Conservation (phyloP, 768 basidiomycete genomes). For the Dendrothele bispora region DNA sequence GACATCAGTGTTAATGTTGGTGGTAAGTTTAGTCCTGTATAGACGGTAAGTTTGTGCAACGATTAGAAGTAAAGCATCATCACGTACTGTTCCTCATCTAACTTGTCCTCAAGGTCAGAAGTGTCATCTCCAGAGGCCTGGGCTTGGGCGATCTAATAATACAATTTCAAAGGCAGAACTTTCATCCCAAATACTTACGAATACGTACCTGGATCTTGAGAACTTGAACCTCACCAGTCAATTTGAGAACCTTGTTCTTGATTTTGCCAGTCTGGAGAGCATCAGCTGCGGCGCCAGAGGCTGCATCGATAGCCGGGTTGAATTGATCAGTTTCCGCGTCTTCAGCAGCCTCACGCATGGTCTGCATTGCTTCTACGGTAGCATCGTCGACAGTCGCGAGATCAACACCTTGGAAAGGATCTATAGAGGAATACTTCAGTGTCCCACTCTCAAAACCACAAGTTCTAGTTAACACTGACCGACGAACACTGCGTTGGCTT, state of each 20-base stretch:
- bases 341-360: constrained; percentile 38
- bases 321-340: constrained; percentile 35
- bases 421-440: constrained; percentile 1
- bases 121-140: constrained; percentile 30
- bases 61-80: background rate
- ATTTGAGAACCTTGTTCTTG: constrained; percentile 47
- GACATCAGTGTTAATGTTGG: constrained; percentile 34
- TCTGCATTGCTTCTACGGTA: constrained; percentile 18
- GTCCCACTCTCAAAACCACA: background rate
- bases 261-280: constrained; percentile 39
- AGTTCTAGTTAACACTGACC: constrained; percentile 11
- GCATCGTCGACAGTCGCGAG: constrained; percentile 29
- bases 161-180: background rate
- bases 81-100: constrained; percentile 31
- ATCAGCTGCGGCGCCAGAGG: constrained; percentile 31
- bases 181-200: background rate
- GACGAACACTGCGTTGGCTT: constrained; percentile 40
- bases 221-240: constrained; percentile 35
- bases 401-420: constrained; percentile 31
- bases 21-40: constrained; percentile 30
- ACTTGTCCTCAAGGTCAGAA: constrained; percentile 20
- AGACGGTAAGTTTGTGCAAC: background rate
- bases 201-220: constrained; percentile 32
- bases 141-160: constrained; percentile 31
- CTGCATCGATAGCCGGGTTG: constrained; percentile 35